Percentiles rank a stretch among this genome's conserved stretches.
Conservation (phyloP, 306 rosid species). For the Trifolium dubium region DNA sequence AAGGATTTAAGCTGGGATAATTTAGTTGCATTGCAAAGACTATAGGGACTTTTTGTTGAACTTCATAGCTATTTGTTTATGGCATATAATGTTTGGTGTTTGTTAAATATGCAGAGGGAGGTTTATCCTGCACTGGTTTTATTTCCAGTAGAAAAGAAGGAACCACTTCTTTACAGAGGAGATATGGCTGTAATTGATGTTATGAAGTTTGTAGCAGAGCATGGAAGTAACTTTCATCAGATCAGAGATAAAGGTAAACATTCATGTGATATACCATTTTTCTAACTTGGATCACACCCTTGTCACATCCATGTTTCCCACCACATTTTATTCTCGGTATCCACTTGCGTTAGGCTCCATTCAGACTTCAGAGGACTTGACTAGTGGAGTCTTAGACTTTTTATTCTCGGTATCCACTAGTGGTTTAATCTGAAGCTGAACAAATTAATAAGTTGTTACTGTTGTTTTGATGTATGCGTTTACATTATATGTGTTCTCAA, state of each 20-base stretch:
- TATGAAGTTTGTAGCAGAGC: conserved; percentile 74
- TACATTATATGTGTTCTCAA: neutral
- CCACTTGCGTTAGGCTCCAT: conserved; percentile 2
- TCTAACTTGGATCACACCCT: conserved; percentile 14
- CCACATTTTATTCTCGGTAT: conserved; percentile 8
- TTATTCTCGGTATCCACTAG: too few relatives aligned
- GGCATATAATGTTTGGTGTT: conserved; percentile 35
- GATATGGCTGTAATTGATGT: conserved; percentile 71
- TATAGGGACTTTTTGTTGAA: conserved; percentile 7
- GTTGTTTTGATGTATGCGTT: neutral
- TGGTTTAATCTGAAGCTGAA: too few relatives aligned
- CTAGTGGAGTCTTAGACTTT: conserved; percentile 25
- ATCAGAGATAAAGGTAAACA: conserved; percentile 67
- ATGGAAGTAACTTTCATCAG: conserved; percentile 61
- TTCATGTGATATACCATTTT: neutral
- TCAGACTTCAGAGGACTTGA: conserved; percentile 16
- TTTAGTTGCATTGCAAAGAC: conserved; percentile 28
- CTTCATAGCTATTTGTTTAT: conserved; percentile 2
- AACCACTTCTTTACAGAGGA: conserved; percentile 69
- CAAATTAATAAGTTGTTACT: too few relatives aligned
- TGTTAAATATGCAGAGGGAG: conserved; percentile 67
- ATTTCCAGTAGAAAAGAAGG: conserved; percentile 80
- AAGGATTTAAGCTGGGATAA: conserved; percentile 9
- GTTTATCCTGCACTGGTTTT: conserved; percentile 83
- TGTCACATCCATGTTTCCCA: conserved; percentile 7